Evolutionary conservation across 1,284 basidiomycete species (phyloP).

Genomic region (Cutaneotrichosporon dermatis): DNA sequence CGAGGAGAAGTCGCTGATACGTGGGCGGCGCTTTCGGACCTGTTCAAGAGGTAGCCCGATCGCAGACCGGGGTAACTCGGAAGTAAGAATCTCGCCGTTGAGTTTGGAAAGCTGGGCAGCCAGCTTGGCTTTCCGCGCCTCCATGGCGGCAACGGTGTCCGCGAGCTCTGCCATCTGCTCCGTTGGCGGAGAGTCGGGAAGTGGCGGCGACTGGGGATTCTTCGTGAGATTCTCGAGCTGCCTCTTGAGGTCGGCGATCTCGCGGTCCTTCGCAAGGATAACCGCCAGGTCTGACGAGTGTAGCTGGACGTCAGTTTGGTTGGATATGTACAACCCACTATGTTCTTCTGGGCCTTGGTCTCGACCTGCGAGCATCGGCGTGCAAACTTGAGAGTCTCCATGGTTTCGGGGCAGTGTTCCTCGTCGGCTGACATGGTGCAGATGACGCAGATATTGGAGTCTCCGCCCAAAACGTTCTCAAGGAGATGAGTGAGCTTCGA

Average conservation of each 20-base stretch:
- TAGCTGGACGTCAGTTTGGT: conserved; percentile 26
- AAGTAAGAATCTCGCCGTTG: conserved; percentile 46
- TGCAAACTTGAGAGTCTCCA: conserved; percentile 58
- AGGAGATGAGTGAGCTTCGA: conserved; percentile 55
- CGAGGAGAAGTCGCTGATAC: conserved; percentile 45
- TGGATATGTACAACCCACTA: conserved; percentile 35
- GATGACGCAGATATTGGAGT: conserved; percentile 57
- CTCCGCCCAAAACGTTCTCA: conserved; percentile 56
- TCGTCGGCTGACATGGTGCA: conserved; percentile 53
- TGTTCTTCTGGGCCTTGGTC: conserved; percentile 55
- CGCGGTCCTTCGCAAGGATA: conserved; percentile 49
- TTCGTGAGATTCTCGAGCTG: conserved; percentile 35
- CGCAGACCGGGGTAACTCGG: conserved; percentile 31
- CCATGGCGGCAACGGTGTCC: conserved; percentile 40
- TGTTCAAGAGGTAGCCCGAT: conserved; percentile 23
- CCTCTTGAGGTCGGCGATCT: conserved; percentile 48
- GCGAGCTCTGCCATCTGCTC: conserved; percentile 28
- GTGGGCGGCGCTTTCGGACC: conserved; percentile 37
- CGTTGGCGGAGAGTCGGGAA: background rate
- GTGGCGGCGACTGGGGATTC: background rate
- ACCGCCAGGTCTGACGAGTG: conserved; percentile 46
- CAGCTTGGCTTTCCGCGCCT: conserved; percentile 40
- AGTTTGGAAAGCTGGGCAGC: conserved; percentile 41
- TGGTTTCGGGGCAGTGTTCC: conserved; percentile 54
- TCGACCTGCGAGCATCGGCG: conserved; percentile 55